These are phyloP conservation scores for Megacollybia marginata DNA, from an alignment of 768 basidiomycete genomes.

Conservation along the genomic window DNA sequence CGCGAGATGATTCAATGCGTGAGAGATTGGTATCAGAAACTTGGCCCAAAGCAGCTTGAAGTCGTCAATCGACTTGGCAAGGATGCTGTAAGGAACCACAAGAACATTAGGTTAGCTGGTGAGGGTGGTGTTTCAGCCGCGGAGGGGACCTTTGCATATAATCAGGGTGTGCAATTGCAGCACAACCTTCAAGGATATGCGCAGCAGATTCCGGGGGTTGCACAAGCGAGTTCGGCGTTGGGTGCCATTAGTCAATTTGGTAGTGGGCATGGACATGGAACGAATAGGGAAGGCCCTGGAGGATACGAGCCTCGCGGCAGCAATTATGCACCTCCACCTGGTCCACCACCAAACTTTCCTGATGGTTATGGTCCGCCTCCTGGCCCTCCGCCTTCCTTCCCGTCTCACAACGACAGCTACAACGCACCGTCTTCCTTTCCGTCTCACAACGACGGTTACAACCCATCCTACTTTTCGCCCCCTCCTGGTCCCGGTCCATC, in stretches of 20 bases:
- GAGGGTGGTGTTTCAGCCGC: constrained; percentile 40
- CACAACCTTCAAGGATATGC: constrained; percentile 38
- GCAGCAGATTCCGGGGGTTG: constrained; percentile 37
- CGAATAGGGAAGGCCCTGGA: constrained; percentile 5
- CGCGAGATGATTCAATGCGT: constrained; percentile 70
- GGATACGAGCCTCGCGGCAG: not conserved
- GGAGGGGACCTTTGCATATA: constrained; percentile 41
- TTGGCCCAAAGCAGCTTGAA: constrained; percentile 39
- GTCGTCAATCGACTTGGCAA: constrained; percentile 54
- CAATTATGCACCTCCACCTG: constrained; percentile 18
- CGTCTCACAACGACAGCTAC: not conserved
- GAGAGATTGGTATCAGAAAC: constrained; percentile 49
- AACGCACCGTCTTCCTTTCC: constrained; percentile 20
- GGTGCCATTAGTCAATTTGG: constrained; percentile 21
- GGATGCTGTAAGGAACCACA: constrained; percentile 61
- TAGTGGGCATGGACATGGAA: constrained; percentile 18
- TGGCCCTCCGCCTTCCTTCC: constrained; percentile 17
- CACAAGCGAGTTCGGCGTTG: constrained; percentile 25
- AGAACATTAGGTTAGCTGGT: constrained; percentile 56
- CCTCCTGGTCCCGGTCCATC: constrained; percentile 12
- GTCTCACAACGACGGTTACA: not conserved
- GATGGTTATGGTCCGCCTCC: constrained; percentile 18
- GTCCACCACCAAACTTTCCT: constrained; percentile 18
- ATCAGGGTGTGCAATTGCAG: constrained; percentile 43
- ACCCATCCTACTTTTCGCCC: constrained; percentile 1